Evolutionary conservation across 2,329 filamentous ascomycete species (phyloP), one percentile per base, ranked within the genome.

Genomic region (Sclerotinia sclerotiorum): DNA sequence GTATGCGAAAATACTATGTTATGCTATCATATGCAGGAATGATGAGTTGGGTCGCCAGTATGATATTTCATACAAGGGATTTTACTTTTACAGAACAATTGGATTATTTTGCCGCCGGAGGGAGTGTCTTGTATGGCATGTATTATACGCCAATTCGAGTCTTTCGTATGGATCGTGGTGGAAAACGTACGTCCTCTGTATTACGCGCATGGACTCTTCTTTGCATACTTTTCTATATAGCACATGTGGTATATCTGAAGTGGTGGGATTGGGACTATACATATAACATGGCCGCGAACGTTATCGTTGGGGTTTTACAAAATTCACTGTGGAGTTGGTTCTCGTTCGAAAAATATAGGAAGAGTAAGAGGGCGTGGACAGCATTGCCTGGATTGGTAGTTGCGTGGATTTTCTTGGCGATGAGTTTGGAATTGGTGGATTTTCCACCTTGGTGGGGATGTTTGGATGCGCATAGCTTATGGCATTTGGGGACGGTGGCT

Each of bases 261-360:
- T 87, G 93, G 73, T 92, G 94, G 83, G 83, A 84, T 24, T 99
- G 95, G 91, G 91, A 98, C 79, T 99, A 99, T 79, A 91, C 90
- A 6, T 99, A 99, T 81, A 99, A 99, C 78, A 98, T 99, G 93
- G 88, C 90, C 1, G 95, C 94, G 64, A 99, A 98, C 76, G 91
- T 99, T 27, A 87, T 85, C 3, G 87, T 91, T 15, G 95, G 95
- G 4, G 82, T 93, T 52, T 79, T 94, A 5, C 90, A 93, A 77
- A 97, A 98, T 75, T 65, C 89, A 5, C 81, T 98, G 69, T 98
- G 95, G 95, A 91, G 85, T 55, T 90, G 87, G 79, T 97, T 97
- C 80, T 94, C 91, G 77, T 87, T 91, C 73, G 81, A 82, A 72
- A 86, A 89, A 73, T 98, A 94, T 80, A 83, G 84, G 72, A 87